A percentile compares a stretch with the other conserved stretches of the same genome.
These are phyloP conservation scores for Rhododendron ovatum DNA, from an alignment of 148 eudicot genomes.

Conservation along the genomic window DNA sequence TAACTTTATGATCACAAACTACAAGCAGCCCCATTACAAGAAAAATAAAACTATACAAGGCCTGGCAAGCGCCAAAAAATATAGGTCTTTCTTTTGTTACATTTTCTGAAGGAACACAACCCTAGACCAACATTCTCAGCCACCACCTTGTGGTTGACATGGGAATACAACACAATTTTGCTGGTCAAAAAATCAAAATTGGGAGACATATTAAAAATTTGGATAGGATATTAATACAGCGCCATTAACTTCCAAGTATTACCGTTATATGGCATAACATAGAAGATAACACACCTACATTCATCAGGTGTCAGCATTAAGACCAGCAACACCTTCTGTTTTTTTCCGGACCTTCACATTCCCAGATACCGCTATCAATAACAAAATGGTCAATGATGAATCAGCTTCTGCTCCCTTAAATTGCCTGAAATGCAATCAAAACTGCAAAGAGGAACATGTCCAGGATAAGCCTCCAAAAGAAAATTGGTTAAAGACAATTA, in stretches of 20 bases:
- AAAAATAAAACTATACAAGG: not conserved
- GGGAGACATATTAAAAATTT: not conserved
- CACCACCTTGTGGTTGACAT: not conserved
- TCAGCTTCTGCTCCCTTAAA: not conserved
- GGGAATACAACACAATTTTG: not conserved
- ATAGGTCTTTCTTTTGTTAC: not conserved
- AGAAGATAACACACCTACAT: not conserved
- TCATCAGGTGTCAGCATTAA: not conserved
- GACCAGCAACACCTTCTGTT: not conserved
- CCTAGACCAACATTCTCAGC: not conserved
- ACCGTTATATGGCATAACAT: not conserved
- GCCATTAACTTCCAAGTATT: not conserved
- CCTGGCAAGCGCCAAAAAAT: not conserved
- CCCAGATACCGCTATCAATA: not conserved
- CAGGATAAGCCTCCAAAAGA: not conserved
- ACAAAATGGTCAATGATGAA: not conserved
- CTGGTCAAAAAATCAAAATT: not conserved
- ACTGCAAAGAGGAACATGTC: not conserved
- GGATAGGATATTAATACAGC: not conserved
- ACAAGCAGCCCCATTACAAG: not conserved
- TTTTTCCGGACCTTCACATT: not conserved
- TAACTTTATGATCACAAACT: not conserved
- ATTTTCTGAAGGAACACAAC: not conserved
- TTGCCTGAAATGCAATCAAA: not conserved
- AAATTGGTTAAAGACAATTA: not conserved